Evolutionary conservation across 805 yeast genomes (phyloP).

Genomic region (Candida palmyrensis): DNA sequence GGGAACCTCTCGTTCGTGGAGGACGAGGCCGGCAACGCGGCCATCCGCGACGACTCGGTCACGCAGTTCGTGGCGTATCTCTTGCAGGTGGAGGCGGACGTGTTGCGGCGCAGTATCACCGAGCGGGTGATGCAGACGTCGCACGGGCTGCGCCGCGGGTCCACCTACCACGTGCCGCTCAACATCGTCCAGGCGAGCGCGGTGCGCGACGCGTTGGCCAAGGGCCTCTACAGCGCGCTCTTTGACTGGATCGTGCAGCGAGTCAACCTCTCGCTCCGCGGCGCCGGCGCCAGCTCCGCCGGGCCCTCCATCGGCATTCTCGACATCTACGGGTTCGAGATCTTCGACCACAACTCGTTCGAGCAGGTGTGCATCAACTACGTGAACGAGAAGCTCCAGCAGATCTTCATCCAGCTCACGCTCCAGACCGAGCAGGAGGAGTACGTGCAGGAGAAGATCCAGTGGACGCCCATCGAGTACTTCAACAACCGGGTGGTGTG

Average conservation of each 20-base stretch:
- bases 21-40: constrained; percentile 81
- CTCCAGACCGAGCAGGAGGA: constrained; percentile 97
- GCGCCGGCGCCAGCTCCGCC: constrained; percentile 26
- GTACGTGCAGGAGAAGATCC: constrained; percentile 88
- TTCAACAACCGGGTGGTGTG: constrained; percentile 96
- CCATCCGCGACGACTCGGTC: constrained; percentile 80
- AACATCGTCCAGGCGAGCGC: constrained; percentile 92
- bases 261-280: constrained; percentile 70
- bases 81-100: constrained; percentile 68
- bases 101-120: constrained; percentile 61
- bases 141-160: constrained; percentile 87
- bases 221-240: constrained; percentile 85
- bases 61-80: constrained; percentile 92
- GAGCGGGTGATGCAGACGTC: constrained; percentile 86
- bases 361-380: constrained; percentile 95
- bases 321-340: constrained; percentile 95
- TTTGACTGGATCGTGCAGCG: constrained; percentile 96
- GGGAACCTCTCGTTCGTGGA: constrained; percentile 88
- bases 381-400: constrained; percentile 93
- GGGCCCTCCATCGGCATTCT: constrained; percentile 82
- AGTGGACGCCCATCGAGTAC: constrained; percentile 96
- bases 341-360: constrained; percentile 90
- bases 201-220: constrained; percentile 91
- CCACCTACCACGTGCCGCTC: constrained; percentile 90
- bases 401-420: constrained; percentile 92